Conservation (phyloP, 192 early-diverging fungal genomes). For the Powellomyces hirtus region DNA sequence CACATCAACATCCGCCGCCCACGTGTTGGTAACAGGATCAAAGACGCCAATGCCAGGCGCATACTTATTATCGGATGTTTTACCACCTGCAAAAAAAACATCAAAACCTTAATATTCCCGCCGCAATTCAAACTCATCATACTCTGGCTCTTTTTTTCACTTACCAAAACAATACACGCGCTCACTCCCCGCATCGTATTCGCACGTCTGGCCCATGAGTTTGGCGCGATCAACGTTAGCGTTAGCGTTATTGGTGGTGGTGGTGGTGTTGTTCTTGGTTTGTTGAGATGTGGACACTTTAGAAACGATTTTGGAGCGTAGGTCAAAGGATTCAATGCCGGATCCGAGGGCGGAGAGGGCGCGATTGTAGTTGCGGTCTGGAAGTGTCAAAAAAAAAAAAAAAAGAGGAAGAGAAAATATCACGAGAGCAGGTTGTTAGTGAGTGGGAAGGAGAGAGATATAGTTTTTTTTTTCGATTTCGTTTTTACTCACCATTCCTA, state of each 20-base stretch:
- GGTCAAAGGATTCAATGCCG: slow-evolving; percentile 10
- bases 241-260: not conserved
- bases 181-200: not conserved
- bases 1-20: not conserved
- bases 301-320: not conserved
- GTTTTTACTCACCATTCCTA: too few relatives aligned
- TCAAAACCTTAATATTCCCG: too few relatives aligned
- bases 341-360: not conserved
- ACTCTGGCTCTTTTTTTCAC: not conserved
- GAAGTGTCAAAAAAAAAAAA: too few relatives aligned
- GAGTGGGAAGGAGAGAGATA: too few relatives aligned
- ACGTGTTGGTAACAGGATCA: not conserved
- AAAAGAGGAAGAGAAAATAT: too few relatives aligned
- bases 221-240: slow-evolving; percentile 7
- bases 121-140: too few relatives aligned
- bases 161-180: slow-evolving; percentile 32
- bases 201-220: slow-evolving; percentile 18
- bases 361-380: not conserved
- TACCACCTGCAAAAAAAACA: not conserved
- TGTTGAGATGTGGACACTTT: too few relatives aligned
- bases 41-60: slow-evolving; percentile 18
- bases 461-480: too few relatives aligned
- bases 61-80: not conserved
- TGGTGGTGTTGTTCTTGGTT: too few relatives aligned
- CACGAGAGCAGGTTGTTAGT: too few relatives aligned